These are phyloP conservation scores for Ophiostoma sp. DNA, from an alignment of 2,329 filamentous ascomycete genomes.

Conservation along the genomic window DNA sequence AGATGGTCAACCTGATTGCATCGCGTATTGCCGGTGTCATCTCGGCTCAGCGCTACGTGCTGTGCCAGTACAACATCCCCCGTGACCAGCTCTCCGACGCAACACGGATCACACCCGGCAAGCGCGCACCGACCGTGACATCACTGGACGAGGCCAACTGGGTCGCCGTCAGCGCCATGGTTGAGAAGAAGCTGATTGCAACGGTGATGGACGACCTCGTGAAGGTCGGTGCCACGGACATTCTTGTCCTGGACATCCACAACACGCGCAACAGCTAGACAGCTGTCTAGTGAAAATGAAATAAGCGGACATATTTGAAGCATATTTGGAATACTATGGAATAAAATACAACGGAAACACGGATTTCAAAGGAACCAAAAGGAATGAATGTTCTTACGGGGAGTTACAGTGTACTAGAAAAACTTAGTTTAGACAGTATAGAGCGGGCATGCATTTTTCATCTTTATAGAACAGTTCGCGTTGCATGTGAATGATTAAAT, in stretches of 20 bases:
- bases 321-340: not conserved
- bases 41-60: conserved; percentile 85
- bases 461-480: not conserved
- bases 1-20: conserved; percentile 76
- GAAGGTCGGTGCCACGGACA: conserved; percentile 72
- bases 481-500: not conserved
- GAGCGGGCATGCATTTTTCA: conserved; percentile 6
- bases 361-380: not conserved
- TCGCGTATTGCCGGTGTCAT: conserved; percentile 90
- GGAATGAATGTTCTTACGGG: not conserved
- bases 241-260: conserved; percentile 77
- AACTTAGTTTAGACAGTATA: conserved; percentile 1
- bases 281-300: not conserved
- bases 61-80: conserved; percentile 94
- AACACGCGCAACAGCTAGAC: conserved; percentile 46
- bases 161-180: conserved; percentile 94
- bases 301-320: not conserved
- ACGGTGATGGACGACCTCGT: conserved; percentile 79
- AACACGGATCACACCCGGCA: conserved; percentile 79
- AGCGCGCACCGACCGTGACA: conserved; percentile 89
- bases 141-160: conserved; percentile 80
- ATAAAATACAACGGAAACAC: not conserved
- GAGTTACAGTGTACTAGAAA: not conserved
- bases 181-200: conserved; percentile 79
- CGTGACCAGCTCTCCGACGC: conserved; percentile 62